Percentiles rank a stretch among this genome's conserved stretches.
These are phyloP conservation scores for Blastobotrys ciferrii DNA, from an alignment of 1,139 yeast species.

Conservation along the genomic window DNA sequence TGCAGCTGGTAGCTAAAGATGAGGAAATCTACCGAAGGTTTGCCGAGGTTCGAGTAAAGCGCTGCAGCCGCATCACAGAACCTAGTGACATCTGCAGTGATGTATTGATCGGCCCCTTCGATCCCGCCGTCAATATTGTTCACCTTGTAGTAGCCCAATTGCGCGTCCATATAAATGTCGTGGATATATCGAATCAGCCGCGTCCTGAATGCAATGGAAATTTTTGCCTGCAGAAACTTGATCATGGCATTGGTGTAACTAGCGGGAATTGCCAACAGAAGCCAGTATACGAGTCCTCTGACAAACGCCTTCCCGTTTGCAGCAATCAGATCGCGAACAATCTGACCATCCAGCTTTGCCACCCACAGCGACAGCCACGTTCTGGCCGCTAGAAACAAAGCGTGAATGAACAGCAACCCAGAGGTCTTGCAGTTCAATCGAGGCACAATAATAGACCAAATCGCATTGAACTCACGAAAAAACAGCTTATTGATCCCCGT, in stretches of 20 bases:
- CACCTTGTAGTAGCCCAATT: slow-evolving; percentile 78
- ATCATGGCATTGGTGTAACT: slow-evolving; percentile 91
- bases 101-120: slow-evolving; percentile 64
- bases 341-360: slow-evolving; percentile 88
- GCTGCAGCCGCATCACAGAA: slow-evolving; percentile 84
- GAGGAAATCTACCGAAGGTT: slow-evolving; percentile 85
- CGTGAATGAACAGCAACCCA: slow-evolving; percentile 64
- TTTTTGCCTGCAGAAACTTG: slow-evolving; percentile 71
- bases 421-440: slow-evolving; percentile 66
- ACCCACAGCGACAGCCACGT: slow-evolving; percentile 86
- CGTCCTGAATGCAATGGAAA: slow-evolving; percentile 82
- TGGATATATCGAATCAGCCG: slow-evolving; percentile 83
- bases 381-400: slow-evolving; percentile 71
- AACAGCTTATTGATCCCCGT: slow-evolving; percentile 54
- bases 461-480: slow-evolving; percentile 67
- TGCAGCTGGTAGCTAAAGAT: slow-evolving; percentile 82
- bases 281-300: slow-evolving; percentile 81
- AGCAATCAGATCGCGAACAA: slow-evolving; percentile 84
- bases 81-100: slow-evolving; percentile 79
- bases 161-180: slow-evolving; percentile 80
- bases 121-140: slow-evolving; percentile 43
- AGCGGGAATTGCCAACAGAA: slow-evolving; percentile 88
- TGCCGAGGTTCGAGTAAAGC: slow-evolving; percentile 83
- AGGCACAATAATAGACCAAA: slow-evolving; percentile 83
- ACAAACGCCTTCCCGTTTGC: slow-evolving; percentile 75